phyloP scores from a whole-genome alignment of 2,329 filamentous ascomycete species.

The Colletotrichum tofieldiae region DNA sequence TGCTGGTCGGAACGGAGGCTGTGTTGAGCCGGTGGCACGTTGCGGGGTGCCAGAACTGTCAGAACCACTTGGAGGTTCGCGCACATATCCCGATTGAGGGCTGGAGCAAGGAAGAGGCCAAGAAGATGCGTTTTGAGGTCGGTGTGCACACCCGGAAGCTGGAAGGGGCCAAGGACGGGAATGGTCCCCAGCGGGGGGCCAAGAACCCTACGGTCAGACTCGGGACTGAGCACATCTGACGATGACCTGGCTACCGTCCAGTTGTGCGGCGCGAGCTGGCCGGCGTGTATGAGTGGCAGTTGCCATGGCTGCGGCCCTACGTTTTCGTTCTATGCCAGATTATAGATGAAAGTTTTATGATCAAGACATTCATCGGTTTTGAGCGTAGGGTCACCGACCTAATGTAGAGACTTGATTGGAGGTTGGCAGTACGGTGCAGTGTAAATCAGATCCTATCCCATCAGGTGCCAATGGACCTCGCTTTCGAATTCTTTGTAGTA shows the following conservation, averaged over 20 bases:
- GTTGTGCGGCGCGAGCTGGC: background rate
- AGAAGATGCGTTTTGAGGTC: slow-evolving; percentile 1
- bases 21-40: slow-evolving; percentile 48
- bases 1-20: slow-evolving; percentile 41
- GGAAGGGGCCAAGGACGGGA: background rate
- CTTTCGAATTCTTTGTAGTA: no score
- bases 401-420: no score
- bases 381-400: no score
- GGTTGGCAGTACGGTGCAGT: no score
- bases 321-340: no score
- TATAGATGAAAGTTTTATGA: no score
- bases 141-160: background rate
- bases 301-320: no score
- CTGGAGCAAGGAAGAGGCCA: slow-evolving; percentile 2
- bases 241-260: background rate
- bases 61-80: slow-evolving; percentile 43
- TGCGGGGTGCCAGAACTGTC: slow-evolving; percentile 47
- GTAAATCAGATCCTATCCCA: no score
- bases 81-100: slow-evolving; percentile 35
- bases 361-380: no score
- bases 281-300: no score
- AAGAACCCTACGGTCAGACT: background rate
- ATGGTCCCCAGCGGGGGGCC: background rate
- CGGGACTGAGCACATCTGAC: background rate
- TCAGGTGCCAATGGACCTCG: no score